Base-by-base conservation (phyloP, 2,329 filamentous ascomycete genomes). In the Calonectria fujianensis region DNA sequence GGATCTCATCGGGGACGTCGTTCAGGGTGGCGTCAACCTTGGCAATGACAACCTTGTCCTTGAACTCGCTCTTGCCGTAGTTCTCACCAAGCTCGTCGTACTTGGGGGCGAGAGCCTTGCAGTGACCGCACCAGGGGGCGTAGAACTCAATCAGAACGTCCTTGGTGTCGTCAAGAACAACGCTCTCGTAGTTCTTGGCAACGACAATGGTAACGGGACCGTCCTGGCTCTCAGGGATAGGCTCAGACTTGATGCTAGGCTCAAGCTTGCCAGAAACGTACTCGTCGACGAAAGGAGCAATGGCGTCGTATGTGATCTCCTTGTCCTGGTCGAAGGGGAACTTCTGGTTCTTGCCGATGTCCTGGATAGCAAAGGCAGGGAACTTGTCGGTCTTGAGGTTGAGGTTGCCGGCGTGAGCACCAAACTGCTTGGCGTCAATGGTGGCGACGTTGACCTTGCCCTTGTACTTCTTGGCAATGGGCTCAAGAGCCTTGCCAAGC, bases 51-150 rank as follows among this genome's bases (percentile, higher is more conserved):
- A 99, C 94, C 88, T 95, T 93, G 88, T 93, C 90, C 86, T 94
- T 94, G 87, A 93, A 94, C 81, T 94, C 93, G 89, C 94, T 89
- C 92, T 92, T 86, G 91, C 92, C 90, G 88, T 95, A 98, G 74
- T 92, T 90, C 74, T 90, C 86, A 72, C 92, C 97, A 74, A 99
- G 94, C 86, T 98, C 95, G 78, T 99, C 97, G 87, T 98, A 99
- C 87, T 98, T 94, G 82, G 97, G 97, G 72, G 97, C 96, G 76
- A 99, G 94, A 86, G 93, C 96, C 92, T 98, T 98, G 95, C 97
- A 99, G 92, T 99, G 97, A 82, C 97, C 97, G 86, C 97, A 99
- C 97, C 97, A 99, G 78, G 97, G 97, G 74, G 97, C 97, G 89
- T 99, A 99, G 90, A 98, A 98, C 90, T 99, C 97, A 78, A 99